Evolutionary conservation across 1,284 basidiomycete species (phyloP).

Genomic region (Macrocystidia cucumis): DNA sequence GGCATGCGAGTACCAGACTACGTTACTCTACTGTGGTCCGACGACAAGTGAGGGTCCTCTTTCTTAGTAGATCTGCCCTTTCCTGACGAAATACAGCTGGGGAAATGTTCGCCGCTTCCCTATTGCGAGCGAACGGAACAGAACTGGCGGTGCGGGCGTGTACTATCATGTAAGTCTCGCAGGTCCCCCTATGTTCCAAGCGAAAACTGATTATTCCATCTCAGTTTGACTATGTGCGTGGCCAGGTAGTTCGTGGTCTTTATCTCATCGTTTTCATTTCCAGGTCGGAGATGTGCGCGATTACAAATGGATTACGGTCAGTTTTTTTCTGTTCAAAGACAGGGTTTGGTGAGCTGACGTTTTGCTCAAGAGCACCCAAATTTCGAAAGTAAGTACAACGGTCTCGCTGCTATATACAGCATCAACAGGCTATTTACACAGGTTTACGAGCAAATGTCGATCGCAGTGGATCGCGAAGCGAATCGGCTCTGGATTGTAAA

Average conservation of each 20-base stretch:
- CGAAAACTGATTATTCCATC: neutral
- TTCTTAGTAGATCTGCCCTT: neutral
- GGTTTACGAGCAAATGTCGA: conserved; percentile 55
- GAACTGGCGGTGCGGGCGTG: conserved; percentile 58
- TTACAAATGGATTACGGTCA: conserved; percentile 55
- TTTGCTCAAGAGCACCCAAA: conserved; percentile 29
- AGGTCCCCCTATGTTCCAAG: neutral
- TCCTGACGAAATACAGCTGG: conserved; percentile 29
- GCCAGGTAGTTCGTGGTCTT: neutral
- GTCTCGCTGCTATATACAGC: neutral
- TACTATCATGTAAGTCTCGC: conserved; percentile 51
- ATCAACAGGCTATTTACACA: conserved; percentile 16
- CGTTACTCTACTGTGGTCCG: conserved; percentile 51
- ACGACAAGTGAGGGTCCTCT: conserved; percentile 41
- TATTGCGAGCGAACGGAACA: conserved; percentile 38
- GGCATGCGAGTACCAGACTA: conserved; percentile 50
- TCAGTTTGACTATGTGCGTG: conserved; percentile 38
- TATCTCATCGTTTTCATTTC: conserved; percentile 1
- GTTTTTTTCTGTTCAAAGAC: conserved; percentile 10
- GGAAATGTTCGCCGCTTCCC: conserved; percentile 57
- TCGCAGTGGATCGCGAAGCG: conserved; percentile 50
- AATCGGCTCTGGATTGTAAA: conserved; percentile 53
- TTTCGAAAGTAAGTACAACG: conserved; percentile 33
- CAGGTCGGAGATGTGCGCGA: conserved; percentile 48
- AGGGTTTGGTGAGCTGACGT: conserved; percentile 1